phyloP scores from a whole-genome alignment of 257 asterid genomes.

The Leonotis leonurus region DNA sequence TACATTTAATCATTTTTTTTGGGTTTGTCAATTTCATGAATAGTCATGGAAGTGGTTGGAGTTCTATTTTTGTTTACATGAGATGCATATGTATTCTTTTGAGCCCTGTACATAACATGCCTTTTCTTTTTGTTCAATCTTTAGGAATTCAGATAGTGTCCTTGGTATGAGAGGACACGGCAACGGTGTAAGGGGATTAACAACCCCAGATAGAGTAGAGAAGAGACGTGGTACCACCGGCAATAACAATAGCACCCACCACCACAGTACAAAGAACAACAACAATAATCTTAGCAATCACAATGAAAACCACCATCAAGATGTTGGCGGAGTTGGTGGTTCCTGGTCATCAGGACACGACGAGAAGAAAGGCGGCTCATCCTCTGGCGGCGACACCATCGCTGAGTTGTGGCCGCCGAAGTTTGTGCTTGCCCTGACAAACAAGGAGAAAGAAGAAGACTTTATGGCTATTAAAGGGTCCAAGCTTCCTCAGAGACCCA shows the following conservation, averaged over 20 bases:
- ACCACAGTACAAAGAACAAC: conserved; percentile 20
- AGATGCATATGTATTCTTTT: neutral
- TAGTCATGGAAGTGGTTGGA: neutral
- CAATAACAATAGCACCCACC: conserved; percentile 17
- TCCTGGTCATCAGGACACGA: conserved; percentile 66
- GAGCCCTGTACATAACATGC: no score
- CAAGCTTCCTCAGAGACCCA: conserved; percentile 91
- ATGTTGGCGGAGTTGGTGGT: conserved; percentile 54
- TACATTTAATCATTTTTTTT: neutral
- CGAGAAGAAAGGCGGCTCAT: conserved; percentile 57
- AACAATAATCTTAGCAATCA: conserved; percentile 13
- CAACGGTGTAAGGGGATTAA: conserved; percentile 37
- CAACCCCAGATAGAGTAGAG: conserved; percentile 33
- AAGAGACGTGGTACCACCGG: conserved; percentile 25
- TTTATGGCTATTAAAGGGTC: conserved; percentile 87
- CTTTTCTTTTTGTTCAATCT: neutral
- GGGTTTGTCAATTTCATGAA: neutral
- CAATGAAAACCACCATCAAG: no score
- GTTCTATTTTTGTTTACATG: neutral
- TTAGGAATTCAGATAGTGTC: conserved; percentile 60
- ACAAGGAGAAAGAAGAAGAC: conserved; percentile 94
- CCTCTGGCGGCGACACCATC: conserved; percentile 55
- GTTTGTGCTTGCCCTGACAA: conserved; percentile 74
- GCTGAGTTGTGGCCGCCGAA: conserved; percentile 72
- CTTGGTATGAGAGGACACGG: conserved; percentile 45